Evolutionary conservation across 108 stramenopile genomes (phyloP).

Genomic region (Parietichytrium sp.): DNA sequence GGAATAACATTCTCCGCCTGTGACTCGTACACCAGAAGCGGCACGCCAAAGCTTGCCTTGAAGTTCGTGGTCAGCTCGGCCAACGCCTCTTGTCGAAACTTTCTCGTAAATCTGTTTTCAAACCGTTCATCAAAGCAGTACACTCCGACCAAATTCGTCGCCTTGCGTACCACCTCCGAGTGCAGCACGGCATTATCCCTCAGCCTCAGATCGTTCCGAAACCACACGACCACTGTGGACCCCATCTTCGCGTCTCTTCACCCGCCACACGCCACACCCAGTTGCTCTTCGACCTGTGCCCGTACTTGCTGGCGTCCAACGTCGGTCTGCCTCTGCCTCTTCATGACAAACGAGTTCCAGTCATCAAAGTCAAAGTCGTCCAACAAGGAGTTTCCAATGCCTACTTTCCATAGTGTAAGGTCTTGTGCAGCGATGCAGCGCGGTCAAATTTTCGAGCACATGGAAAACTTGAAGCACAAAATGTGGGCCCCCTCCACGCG

Average conservation of each 20-base stretch:
- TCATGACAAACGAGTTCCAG: no score
- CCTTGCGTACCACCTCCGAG: neutral
- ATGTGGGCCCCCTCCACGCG: no score
- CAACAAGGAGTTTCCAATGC: no score
- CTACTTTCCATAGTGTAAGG: no score
- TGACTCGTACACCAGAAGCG: neutral
- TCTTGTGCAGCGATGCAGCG: no score
- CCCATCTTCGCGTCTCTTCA: neutral
- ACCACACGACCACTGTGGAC: slow-evolving; percentile 19
- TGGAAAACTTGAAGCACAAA: no score
- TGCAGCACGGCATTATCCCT: slow-evolving; percentile 9
- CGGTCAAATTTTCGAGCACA: no score
- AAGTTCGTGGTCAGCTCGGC: neutral
- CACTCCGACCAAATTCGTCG: neutral
- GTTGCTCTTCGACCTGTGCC: no score
- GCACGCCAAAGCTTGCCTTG: neutral
- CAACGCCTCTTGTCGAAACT: neutral
- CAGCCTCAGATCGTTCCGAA: slow-evolving; percentile 23
- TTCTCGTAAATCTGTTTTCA: neutral
- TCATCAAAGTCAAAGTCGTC: no score
- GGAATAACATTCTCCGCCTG: slow-evolving; percentile 25
- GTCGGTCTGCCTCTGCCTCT: no score
- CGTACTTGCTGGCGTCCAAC: no score
- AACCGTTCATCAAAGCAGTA: slow-evolving; percentile 23
- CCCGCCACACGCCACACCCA: no score